These are phyloP conservation scores for Mortierella antarctica DNA, from an alignment of 192 early-diverging fungal genomes.

Conservation along the genomic window DNA sequence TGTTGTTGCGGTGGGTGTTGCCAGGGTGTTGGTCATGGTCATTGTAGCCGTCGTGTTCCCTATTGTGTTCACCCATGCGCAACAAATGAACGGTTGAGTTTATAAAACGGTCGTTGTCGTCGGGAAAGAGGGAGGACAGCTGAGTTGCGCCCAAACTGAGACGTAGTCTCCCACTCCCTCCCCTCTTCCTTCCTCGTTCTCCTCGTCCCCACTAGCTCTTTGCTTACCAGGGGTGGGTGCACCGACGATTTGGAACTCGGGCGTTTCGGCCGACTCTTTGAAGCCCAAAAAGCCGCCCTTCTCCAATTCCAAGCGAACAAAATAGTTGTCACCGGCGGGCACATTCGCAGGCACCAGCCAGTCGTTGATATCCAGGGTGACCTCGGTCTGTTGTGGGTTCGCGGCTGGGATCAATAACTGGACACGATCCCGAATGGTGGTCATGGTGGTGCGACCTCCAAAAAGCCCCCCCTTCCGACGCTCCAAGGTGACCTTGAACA, in stretches of 20 bases:
- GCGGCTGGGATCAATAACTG: slow-evolving; percentile 21
- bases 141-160: no score
- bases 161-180: no score
- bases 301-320: slow-evolving; percentile 5
- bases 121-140: no score
- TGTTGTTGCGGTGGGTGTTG: not conserved
- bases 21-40: no score
- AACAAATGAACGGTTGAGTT: no score
- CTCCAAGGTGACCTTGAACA: slow-evolving; percentile 28
- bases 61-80: no score
- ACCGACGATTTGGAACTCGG: slow-evolving; percentile 12
- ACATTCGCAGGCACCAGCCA: slow-evolving; percentile 25
- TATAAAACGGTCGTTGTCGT: no score
- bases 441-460: not conserved
- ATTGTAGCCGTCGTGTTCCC: not conserved
- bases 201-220: not conserved
- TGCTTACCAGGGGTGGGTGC: slow-evolving; percentile 6
- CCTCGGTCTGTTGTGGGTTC: not conserved
- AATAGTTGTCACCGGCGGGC: slow-evolving; percentile 18
- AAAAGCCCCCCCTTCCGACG: not conserved
- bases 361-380: slow-evolving; percentile 14
- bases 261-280: not conserved
- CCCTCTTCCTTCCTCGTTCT: no score
- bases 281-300: slow-evolving; percentile 21
- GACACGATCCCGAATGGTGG: slow-evolving; percentile 20